A percentile compares a stretch with the other conserved stretches of the same genome.
Evolutionary conservation across 495 filamentous ascomycete species (phyloP).

Genomic region (Gamarada debralockiae): DNA sequence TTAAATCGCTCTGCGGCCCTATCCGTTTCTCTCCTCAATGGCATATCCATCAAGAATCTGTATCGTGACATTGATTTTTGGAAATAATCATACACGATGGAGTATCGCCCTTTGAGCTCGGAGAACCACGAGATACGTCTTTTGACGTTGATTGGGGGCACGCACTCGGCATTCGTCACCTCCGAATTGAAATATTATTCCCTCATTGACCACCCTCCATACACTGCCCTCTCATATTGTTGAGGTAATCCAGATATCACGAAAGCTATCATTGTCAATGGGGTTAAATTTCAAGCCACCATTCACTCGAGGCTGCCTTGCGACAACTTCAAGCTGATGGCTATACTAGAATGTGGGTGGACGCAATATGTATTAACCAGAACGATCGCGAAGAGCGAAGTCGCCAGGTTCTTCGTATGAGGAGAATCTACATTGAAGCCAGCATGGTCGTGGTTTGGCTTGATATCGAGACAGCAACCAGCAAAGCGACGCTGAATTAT

Average conservation of each 20-base stretch:
- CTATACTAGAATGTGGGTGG: constrained; percentile 18
- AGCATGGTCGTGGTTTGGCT: constrained; percentile 3
- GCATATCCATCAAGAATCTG: too few species aligned
- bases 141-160: constrained; percentile 1
- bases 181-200: constrained; percentile 4
- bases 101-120: constrained; percentile 1
- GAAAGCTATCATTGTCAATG: constrained; percentile 10
- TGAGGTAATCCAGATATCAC: constrained; percentile 15
- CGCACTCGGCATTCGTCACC: not conserved
- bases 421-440: constrained; percentile 19
- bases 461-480: constrained; percentile 20
- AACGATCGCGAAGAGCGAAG: constrained; percentile 14
- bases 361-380: constrained; percentile 34
- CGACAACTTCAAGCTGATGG: constrained; percentile 11
- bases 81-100: not conserved
- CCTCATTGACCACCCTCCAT: constrained; percentile 2
- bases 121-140: constrained; percentile 12
- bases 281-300: not conserved
- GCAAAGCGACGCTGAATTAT: not conserved
- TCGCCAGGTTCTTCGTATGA: constrained; percentile 25
- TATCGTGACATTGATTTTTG: too few species aligned
- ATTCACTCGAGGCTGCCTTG: constrained; percentile 9
- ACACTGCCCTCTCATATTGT: constrained; percentile 9
- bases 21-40: too few species aligned
- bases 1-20: too few species aligned